Evolutionary conservation across 2,329 filamentous ascomycete genomes (phyloP).

Genomic region (Xylaria hypoxylon): DNA sequence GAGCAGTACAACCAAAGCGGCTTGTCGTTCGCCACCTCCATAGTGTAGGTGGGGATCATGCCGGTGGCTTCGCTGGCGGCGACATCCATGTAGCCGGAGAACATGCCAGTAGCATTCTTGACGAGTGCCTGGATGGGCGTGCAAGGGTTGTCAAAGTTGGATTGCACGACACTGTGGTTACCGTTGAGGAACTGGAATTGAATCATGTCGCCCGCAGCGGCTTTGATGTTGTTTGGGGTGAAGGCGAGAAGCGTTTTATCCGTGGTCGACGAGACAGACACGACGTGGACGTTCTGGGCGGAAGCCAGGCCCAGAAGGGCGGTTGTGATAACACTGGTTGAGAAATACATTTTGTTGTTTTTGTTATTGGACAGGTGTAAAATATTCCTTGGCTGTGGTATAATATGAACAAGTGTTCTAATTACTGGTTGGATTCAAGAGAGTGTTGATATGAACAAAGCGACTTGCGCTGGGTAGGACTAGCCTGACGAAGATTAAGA

Average conservation of each 20-base stretch:
- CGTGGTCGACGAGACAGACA: constrained; percentile 68
- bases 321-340: constrained; percentile 57
- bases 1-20: constrained; percentile 86
- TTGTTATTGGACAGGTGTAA: constrained; percentile 34
- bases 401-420: constrained; percentile 37
- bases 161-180: constrained; percentile 86
- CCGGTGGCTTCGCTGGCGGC: constrained; percentile 61
- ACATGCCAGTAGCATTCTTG: constrained; percentile 69
- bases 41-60: constrained; percentile 74
- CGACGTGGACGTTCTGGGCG: constrained; percentile 65
- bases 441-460: constrained; percentile 50
- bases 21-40: constrained; percentile 74
- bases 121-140: constrained; percentile 65
- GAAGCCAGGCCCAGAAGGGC: constrained; percentile 60
- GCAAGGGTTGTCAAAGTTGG: constrained; percentile 78
- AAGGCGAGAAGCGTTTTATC: constrained; percentile 68
- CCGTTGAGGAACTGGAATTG: constrained; percentile 74
- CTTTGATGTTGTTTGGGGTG: constrained; percentile 74
- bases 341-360: constrained; percentile 64
- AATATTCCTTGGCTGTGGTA: constrained; percentile 37
- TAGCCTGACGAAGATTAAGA: constrained; percentile 55
- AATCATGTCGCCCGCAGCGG: constrained; percentile 70
- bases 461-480: constrained; percentile 62
- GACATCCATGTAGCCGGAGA: constrained; percentile 74
- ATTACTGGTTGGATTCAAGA: constrained; percentile 47